These are phyloP conservation scores for Globisporangium spiculum DNA, from an alignment of 352 stramenopile genomes.

Conservation along the genomic window DNA sequence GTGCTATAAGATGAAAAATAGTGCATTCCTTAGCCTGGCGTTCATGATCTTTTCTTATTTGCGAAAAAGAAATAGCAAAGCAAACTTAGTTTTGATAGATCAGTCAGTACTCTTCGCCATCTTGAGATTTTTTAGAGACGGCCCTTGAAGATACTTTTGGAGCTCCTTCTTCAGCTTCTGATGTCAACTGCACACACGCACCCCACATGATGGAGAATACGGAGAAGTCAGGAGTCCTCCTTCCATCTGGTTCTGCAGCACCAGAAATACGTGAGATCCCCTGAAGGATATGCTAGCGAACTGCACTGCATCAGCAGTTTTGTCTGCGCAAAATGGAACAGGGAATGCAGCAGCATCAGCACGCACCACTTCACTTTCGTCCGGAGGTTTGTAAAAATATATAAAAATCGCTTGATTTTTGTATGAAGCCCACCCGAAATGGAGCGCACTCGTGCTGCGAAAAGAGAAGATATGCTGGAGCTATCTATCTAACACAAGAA, in stretches of 20 bases:
- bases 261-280: neutral
- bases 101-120: neutral
- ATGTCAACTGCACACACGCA: neutral
- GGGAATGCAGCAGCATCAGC: neutral
- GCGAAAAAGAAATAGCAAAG: conserved; percentile 4
- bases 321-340: neutral
- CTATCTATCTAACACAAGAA: neutral
- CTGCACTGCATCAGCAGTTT: neutral
- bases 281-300: neutral
- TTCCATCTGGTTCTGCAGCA: conserved; percentile 9
- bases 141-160: conserved; percentile 10
- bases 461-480: neutral
- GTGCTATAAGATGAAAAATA: neutral
- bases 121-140: no score
- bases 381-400: neutral
- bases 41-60: neutral
- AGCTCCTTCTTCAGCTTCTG: neutral
- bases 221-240: neutral
- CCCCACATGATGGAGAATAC: neutral
- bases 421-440: neutral
- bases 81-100: neutral
- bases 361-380: neutral
- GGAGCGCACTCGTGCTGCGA: neutral
- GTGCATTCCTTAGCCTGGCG: neutral
- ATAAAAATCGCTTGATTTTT: neutral